Evolutionary conservation across 106 monocot species (phyloP), one percentile per base, ranked within the genome.

Genomic region (Acorus gramineus): DNA sequence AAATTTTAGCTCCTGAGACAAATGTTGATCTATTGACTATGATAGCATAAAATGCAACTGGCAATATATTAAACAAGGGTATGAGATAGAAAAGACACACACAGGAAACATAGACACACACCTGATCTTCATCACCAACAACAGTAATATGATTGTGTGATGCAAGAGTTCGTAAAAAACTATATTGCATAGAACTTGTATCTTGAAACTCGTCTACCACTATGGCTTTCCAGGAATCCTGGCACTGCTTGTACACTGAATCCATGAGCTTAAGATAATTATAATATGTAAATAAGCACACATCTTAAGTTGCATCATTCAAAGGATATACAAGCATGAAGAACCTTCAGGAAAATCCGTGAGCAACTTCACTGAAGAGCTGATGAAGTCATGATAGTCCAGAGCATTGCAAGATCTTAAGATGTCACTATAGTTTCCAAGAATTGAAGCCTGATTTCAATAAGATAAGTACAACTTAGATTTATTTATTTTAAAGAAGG

Each of bases 151-250:
- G 73, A 67, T 78, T 80, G 60, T 90, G 94, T 71, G 94, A 90
- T 48, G 84, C 81, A 64, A 95, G 76, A 61, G 78, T 61, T 63
- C 59, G 82, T 68, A 95, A 79, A 66, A 95, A 80, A 53, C 46
- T 63, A 78, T 90, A 95, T 56, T 95, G 94, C 90, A 90, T 90
- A 49, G 84, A 82, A 76, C 89, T 95, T 50, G 94, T 95, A 64
- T 95, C 94, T 67, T 95, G 94, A 84, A 90, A 95, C 73, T 95
- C 94, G 82, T 90, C 89, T 14, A 95, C 89, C 14, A 95, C 82
- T 56, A 95, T 80, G n/a, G 94, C 89, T 66, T 81, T 84, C 94
- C 94, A 95, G 64, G 46, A 77, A 52, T 79, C 70, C 59, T 70
- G 57, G 65, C 90, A 95, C 52, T 80, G 80, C 65, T 77, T 69